phyloP scores from a whole-genome alignment of 1,284 basidiomycete species.

The Cystobasidium sp. region DNA sequence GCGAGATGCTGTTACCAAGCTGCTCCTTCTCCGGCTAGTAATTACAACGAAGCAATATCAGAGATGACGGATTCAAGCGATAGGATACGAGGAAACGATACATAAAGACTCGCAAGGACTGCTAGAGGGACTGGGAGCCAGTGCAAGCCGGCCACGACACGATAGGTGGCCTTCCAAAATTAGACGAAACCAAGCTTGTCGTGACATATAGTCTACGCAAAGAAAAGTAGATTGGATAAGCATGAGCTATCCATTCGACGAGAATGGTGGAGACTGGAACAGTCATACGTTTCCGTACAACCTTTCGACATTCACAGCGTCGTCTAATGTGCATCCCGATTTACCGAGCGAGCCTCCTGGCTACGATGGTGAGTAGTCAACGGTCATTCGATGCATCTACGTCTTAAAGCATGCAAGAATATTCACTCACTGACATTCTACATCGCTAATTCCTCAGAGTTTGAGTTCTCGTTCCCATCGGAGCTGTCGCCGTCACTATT shows the following conservation, averaged over 20 bases:
- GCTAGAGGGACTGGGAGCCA: too few relatives aligned
- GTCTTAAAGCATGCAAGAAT: not conserved
- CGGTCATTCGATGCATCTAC: not conserved
- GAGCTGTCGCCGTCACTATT: slow-evolving; percentile 40
- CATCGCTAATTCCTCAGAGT: slow-evolving; percentile 13
- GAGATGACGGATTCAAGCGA: too few relatives aligned
- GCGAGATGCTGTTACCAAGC: too few relatives aligned
- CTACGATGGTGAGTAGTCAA: slow-evolving; percentile 30
- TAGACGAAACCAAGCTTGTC: too few relatives aligned
- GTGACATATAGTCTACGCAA: not conserved
- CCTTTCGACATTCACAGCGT: slow-evolving; percentile 20
- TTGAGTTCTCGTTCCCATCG: slow-evolving; percentile 39
- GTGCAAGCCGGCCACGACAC: too few relatives aligned
- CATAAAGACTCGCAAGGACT: too few relatives aligned
- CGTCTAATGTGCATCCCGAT: slow-evolving; percentile 25
- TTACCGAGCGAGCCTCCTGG: slow-evolving; percentile 40
- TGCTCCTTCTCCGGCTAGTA: too few relatives aligned
- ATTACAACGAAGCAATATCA: too few relatives aligned
- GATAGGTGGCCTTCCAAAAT: too few relatives aligned
- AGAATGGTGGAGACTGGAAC: slow-evolving; percentile 26
- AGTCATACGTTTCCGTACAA: slow-evolving; percentile 37
- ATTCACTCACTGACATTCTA: not conserved
- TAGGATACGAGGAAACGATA: too few relatives aligned
- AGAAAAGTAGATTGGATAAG: not conserved
- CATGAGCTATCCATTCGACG: slow-evolving; percentile 30